Evolutionary conservation across 164 flowering plant species (phyloP).

Genomic region (Annona squamosa): DNA sequence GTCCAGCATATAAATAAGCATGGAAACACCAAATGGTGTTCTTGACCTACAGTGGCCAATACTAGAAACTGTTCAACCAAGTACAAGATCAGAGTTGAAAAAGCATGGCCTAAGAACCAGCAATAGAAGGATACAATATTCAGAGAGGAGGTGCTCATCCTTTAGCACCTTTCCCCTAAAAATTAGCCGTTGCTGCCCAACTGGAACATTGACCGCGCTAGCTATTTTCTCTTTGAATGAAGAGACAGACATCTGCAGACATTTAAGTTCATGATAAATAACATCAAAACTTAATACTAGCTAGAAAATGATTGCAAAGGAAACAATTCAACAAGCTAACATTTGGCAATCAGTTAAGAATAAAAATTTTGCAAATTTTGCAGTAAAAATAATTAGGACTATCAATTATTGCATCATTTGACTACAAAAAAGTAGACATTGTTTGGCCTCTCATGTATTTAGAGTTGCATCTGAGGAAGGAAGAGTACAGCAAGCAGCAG

Average conservation of each 20-base stretch:
- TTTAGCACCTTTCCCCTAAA: conserved; percentile 93
- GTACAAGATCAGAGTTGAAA: neutral
- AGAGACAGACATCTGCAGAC: conserved; percentile 53
- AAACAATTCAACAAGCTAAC: neutral
- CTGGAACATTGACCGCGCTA: conserved; percentile 58
- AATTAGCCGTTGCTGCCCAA: conserved; percentile 83
- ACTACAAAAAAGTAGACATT: too few relatives aligned
- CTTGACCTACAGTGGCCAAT: neutral
- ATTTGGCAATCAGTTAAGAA: too few relatives aligned
- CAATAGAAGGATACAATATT: conserved; percentile 77
- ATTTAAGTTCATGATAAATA: neutral
- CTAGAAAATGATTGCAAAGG: neutral
- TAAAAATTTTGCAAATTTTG: too few relatives aligned
- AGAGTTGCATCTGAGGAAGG: too few relatives aligned
- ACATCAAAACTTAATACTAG: neutral
- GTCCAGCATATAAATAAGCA: neutral
- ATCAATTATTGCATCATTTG: too few relatives aligned
- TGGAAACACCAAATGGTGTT: neutral
- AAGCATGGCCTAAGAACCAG: neutral
- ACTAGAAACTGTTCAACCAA: neutral
- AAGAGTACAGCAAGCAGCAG: too few relatives aligned
- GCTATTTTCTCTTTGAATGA: conserved; percentile 88
- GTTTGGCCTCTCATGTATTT: too few relatives aligned
- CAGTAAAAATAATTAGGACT: too few relatives aligned
- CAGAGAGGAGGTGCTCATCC: conserved; percentile 80